Evolutionary conservation across 495 filamentous ascomycete genomes (phyloP), one percentile per base, ranked within the genome.

Genomic region (Lichina pygmaea): DNA sequence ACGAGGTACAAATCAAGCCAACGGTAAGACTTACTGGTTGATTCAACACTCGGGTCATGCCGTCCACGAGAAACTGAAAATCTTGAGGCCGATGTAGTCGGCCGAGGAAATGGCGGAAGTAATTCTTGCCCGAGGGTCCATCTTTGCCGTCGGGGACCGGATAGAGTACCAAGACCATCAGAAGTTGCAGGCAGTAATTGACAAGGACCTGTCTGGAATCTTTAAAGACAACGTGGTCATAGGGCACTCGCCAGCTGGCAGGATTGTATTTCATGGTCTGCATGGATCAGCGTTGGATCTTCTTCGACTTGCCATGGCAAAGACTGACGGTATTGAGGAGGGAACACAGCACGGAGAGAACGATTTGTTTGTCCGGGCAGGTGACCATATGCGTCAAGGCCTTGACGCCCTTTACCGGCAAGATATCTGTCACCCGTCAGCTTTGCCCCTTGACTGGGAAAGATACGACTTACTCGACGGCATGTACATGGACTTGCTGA

Each of bases 11-110:
- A 24, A 2, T 24, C 24, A 24, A 24, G 24, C 24, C 24, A 24
- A 24, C 24, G 24, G 46, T 8, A 53, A 37, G 32, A 50, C 62
- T 52, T 53, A 78, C 75, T 6, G 89, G 89, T 49, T 94, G 85
- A 53, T 89, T 92, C 45, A 99, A 59, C 34, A 95, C 77, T 51
- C 83, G 73, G 3, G 78, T 92, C 78, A 99, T 91, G 17, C 89
- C 89, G 58, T 95, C 86, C 11, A 89, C 78, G 17, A 95, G 71
- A 57, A 95, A 95, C 58, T 99, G 89, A 59, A 99, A 95, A 55
- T 99, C 89, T 55, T 94, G 82, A 8, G 86, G 81, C 42, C 89
- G 71, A 60, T 99, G 89, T 43, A 99, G 58, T 42, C 86, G 69
- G 36, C 89, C 84, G 31, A 94, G 75, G 53, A 86, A 92, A 62